Evolutionary conservation across 208 protist genomes (phyloP).

Genomic region (Trichomonas gallinae): DNA sequence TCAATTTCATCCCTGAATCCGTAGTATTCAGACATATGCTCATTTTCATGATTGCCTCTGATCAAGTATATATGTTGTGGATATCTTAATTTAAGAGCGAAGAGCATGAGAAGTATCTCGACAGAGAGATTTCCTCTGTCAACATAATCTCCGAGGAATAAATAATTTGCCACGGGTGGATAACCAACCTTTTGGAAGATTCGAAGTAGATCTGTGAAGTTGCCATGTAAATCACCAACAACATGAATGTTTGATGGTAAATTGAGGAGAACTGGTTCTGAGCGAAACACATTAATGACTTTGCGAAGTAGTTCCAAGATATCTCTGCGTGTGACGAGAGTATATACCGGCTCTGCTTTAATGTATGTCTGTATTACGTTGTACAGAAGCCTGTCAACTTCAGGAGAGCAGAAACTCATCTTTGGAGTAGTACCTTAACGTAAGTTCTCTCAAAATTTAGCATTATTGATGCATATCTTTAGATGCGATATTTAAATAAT

Average conservation of each 20-base stretch:
- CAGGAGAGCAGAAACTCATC: not conserved
- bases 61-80: constrained; percentile 36
- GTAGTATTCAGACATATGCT: constrained; percentile 29
- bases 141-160: constrained; percentile 36
- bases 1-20: constrained; percentile 33
- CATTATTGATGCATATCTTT: no score
- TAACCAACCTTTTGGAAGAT: not conserved
- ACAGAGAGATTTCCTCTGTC: constrained; percentile 32
- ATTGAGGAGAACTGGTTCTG: not conserved
- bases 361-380: not conserved
- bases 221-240: not conserved
- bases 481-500: no score
- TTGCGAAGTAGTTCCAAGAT: not conserved
- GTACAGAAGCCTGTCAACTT: not conserved
- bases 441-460: no score
- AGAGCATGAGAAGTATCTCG: constrained; percentile 34
- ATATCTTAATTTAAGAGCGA: constrained; percentile 29
- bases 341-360: not conserved
- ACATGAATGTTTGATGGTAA: not conserved
- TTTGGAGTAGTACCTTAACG: not conserved
- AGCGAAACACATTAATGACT: not conserved
- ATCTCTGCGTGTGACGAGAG: not conserved
- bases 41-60: constrained; percentile 40
- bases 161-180: not conserved
- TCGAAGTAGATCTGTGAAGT: not conserved